Base-by-base conservation (phyloP, 2,329 filamentous ascomycete species). In the Juglanconis oblonga region DNA sequence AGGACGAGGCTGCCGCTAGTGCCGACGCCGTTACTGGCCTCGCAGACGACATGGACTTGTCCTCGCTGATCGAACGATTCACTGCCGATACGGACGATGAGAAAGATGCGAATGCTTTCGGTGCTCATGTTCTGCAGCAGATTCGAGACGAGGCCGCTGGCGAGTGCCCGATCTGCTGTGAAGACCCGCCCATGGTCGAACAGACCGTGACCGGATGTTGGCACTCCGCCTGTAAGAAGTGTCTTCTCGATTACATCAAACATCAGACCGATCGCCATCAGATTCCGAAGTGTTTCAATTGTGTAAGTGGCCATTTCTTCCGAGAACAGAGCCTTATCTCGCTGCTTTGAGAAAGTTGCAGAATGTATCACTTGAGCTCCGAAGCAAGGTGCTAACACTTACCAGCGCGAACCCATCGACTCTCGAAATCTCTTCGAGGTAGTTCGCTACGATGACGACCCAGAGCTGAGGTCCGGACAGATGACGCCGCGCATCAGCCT, bases 181-280 rank as follows among this genome's bases (percentile, higher is more conserved):
- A 98, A 72, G 95, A 98, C 72, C 58, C 58, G 11, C 92, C 93
- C 3, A 98, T 98, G 92, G 85, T 91, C 45, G 90, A 97, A 57
- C 94, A 96, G 70, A 89, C 90, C 0, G 95, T 99, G 1, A 98
- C 95, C 0, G 91, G 92, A 0, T 99, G 95, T 75, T 99, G 95
- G 92, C 95, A 99, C 73, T 96, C 91, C 38, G 93, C 95, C 1
- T 99, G 95, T 78, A 97, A 95, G 74, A 89, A 91, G 64, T 99
- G 95, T 68, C 77, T 98, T n/a, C 78, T 96, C 2, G 87, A 92
- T 67, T 97, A 92, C 67, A 96, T 99, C 69, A 87, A 90, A 64
- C 92, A 97, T 69, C 90, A 97, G 72, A 88, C 82, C 4, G 87
- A 91, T 66, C 91, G 89, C 61, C 87, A 87, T 48, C 84, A 91